Percentiles rank a stretch among this genome's conserved stretches.
Conservation (phyloP, 1,284 basidiomycete genomes). For the Blastosporella zonata region DNA sequence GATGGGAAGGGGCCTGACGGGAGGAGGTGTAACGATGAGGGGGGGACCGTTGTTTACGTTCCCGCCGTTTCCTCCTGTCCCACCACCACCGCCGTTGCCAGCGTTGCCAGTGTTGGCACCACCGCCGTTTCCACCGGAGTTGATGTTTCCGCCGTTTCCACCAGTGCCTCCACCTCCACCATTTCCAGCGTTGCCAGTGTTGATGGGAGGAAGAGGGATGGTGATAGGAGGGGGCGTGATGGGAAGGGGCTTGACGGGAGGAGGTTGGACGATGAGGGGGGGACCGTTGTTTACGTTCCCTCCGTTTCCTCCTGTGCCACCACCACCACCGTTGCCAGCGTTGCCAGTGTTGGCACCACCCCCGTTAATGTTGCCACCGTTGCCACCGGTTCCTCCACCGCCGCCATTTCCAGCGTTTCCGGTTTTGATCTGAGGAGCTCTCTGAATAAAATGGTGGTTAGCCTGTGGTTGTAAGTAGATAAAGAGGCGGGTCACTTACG, state of each 20-base stretch:
- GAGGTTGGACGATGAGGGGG: not conserved
- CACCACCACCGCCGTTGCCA: not conserved
- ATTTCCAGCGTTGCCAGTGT: not conserved
- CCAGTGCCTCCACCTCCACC: not conserved
- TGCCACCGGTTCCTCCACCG: not conserved
- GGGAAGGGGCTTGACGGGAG: not conserved
- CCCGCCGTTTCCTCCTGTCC: not conserved
- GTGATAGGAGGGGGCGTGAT: not conserved
- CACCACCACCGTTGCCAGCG: not conserved
- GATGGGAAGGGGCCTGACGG: not conserved
- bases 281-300: not conserved
- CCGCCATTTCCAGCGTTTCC: slow-evolving; percentile 3
- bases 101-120: not conserved
- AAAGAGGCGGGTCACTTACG: not conserved
- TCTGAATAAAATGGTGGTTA: not conserved
- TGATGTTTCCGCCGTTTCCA: not conserved
- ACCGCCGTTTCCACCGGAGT: not conserved
- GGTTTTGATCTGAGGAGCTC: not conserved
- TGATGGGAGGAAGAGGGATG: not conserved
- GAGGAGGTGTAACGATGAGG: too few relatives aligned
- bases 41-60: not conserved
- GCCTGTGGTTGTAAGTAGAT: not conserved
- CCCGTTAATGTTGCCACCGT: slow-evolving; percentile 1
- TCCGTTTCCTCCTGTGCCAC: not conserved
- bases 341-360: not conserved